Conservation (phyloP, 495 filamentous ascomycete species). For the Penicillium lividum region DNA sequence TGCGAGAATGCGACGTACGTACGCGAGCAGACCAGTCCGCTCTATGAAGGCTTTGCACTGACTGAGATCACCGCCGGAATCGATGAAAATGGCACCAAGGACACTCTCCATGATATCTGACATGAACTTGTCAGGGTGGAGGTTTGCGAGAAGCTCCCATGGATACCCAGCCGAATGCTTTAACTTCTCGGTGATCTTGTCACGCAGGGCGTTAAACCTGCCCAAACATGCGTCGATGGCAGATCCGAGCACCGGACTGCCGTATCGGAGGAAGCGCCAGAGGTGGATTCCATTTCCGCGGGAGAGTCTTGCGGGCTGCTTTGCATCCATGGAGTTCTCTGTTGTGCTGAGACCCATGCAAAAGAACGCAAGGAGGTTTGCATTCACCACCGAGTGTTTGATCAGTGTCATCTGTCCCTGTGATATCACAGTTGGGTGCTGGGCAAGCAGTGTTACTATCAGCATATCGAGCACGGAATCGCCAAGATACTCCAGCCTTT, state of each 20-base stretch:
- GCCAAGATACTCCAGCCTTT: conserved; percentile 89
- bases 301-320: conserved; percentile 3
- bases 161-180: conserved; percentile 58
- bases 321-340: conserved; percentile 17
- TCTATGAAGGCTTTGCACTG: conserved; percentile 60
- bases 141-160: conserved; percentile 67
- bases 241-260: conserved; percentile 42
- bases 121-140: conserved; percentile 76
- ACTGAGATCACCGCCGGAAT: conserved; percentile 62
- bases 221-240: conserved; percentile 45
- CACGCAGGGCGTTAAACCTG: conserved; percentile 53
- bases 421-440: conserved; percentile 46
- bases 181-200: conserved; percentile 52
- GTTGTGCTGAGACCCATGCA: conserved; percentile 52
- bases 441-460: conserved; percentile 58
- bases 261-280: conserved; percentile 70
- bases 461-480: conserved; percentile 84
- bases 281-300: conserved; percentile 41
- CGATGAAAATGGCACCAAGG: conserved; percentile 83
- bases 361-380: conserved; percentile 83
- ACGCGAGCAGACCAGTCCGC: conserved; percentile 62
- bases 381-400: conserved; percentile 78
- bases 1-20: conserved; percentile 59
- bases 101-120: conserved; percentile 83
- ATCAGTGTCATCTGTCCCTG: conserved; percentile 72